Base-by-base conservation (phyloP, 176 grass and related monocot species). In the Melocanna baccifera region DNA sequence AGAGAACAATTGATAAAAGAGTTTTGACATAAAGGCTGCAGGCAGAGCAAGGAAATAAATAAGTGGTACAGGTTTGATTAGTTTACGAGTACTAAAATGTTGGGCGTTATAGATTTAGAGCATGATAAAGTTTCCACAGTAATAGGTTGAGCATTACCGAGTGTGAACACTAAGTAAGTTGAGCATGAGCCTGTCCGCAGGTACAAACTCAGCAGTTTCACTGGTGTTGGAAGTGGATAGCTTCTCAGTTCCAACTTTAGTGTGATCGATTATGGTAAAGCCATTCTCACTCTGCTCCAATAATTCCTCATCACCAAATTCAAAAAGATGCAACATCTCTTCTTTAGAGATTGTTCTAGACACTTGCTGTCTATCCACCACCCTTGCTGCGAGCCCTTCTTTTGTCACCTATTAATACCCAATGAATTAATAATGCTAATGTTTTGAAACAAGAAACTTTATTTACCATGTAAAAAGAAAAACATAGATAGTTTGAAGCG, bases 291-390 rank as follows among this genome's bases (percentile, higher is more conserved):
- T 85, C 77, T 89, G 85, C 13, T 94, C 87, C 73, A 86, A 48
- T 76, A 90, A 22, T 78, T 98, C 96, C 67, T 98, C 96, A 51
- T 98, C 96, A 68, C 96, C 91, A 86, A 98, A 94, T 85, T 95
- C 96, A 62, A 98, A 98, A 43, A 96, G 91, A 87, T 96, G 96
- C 58, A 94, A 46, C 82, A 98, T 98, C 79, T 98, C 96, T 83
- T 98, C 96, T 76, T 95, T 98, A 76, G 96, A 98, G 64, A 98
- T 98, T 65, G 89, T 98, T 94, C 96, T 95, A 85, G 92, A 89
- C 79, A 98, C 79, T 90, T 98, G 96, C 36, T 98, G 96, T 79
- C 86, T 89, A 87, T 98, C 96, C 52, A 98, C 96, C 71, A 98
- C 96, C 65, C 96, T 98, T 86, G 96, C 96, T 70, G 96, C 96